Base-by-base conservation (phyloP, 352 stramenopile genomes). In the Phytopythium cucurbitacearum region DNA sequence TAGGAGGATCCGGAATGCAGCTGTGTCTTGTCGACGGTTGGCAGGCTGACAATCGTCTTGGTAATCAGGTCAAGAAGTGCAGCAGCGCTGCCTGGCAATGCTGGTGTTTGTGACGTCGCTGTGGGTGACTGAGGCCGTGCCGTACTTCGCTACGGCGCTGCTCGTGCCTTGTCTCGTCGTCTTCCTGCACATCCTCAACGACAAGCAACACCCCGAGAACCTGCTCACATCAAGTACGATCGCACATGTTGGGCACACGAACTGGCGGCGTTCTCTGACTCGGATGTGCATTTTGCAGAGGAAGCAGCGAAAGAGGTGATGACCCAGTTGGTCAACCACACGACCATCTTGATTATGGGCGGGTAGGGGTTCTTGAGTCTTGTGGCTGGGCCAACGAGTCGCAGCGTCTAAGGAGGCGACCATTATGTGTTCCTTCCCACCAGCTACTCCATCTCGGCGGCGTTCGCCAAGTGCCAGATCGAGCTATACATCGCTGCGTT, bases 261-360 rank as follows among this genome's bases (percentile, higher is more conserved):
- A 28, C 21, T 28, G 21, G 21, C 21, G 21, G 21, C 21, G 21
- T 28, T 28, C 21, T 28, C 21, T 28, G 21, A 28, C 21, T 28
- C 21, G 21, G 21, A 28, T 28, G 21, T 28, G 21, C 21, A 2
- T 2, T 28, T 28, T 16, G 43, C 53, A 89, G 81, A 90, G 48
- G 57, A 86, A 67, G 80, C 87, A 0, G 84, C 89, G 15, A 94
- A 96, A 42, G 79, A 96, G 61, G 89, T 97, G 12, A 94, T 89
- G 80, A 89, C 85, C 0, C 61, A 80, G 62, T 67, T 97, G 12
- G 87, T 97, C 48, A 96, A 97, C 64, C 87, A 97, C 72, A 97
- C 89, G 32, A 97, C 90, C 13, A 89, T 97, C 41, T 63, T 97
- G 13, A 96, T 97, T 62, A 94, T 97, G 83, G 90, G 90, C 59